Base-by-base conservation (phyloP, 2,329 filamentous ascomycete species). In the Aspergillus neotritici region DNA sequence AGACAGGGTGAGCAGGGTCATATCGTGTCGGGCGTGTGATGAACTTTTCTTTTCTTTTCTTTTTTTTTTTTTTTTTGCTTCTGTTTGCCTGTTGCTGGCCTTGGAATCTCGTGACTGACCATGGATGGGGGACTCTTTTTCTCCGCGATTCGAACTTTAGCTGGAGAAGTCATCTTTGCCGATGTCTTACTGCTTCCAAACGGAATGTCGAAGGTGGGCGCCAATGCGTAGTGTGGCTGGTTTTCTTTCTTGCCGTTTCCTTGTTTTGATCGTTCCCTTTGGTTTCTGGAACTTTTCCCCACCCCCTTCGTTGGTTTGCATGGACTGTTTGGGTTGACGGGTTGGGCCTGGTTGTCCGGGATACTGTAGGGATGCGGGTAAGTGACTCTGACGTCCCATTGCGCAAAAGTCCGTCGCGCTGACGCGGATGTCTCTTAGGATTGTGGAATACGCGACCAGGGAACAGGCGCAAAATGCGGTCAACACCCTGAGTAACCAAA, bases 141-240 rank as follows among this genome's bases (percentile, higher is more conserved):
- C 46, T 49, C 38, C 46, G 44, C 21, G 21, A 8, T 25, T 45
- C 47, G 40, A 37, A 50, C 31, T 65, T 60, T 73, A 97, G 93
- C 93, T 77, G 93, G 93, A 80, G 91, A 97, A 73, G 93, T 98
- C 71, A 83, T 97, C 76, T 98, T 95, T 77, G 93, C 93, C 77
- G 93, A 98, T 80, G 93, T 98, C 68, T 84, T 98, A 74, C 80
- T 95, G 73, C 89, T 98, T 84, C 93, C 93, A 67, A 98, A 98
- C 81, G 93, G 93, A 90, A 98, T 98, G 93, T 97, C 91, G 87
- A 98, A 98, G 91, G 91, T 97, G 90, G 88, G 87, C 89, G 83
- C 84, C 79, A 86, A 86, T 78, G 82, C 76, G 79, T 90, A 85
- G 86, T 83, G 80, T 83, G 85, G 84, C 82, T 87, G 87, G 86